phyloP scores from a whole-genome alignment of 257 asterid species.

The Rhazya stricta region DNA sequence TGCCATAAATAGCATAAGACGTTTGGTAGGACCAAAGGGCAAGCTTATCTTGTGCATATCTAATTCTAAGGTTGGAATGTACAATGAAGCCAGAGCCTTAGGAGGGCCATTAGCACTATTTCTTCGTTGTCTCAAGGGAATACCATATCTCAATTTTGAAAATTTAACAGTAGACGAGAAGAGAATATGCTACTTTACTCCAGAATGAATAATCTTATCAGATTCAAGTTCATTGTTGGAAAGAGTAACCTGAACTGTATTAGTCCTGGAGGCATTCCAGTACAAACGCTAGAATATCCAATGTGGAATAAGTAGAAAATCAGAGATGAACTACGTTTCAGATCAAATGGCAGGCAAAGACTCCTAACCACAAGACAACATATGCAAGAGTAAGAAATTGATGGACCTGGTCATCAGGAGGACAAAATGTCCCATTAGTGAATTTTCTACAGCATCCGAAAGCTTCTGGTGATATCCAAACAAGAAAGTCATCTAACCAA shows the following conservation, averaged over 20 bases:
- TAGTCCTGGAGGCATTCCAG: neutral
- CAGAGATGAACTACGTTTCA: neutral
- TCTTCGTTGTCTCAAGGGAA: neutral
- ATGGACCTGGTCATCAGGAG: conserved; percentile 90
- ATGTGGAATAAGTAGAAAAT: neutral
- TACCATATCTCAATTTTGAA: neutral
- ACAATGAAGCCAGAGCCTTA: neutral
- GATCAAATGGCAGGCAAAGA: conserved; percentile 9
- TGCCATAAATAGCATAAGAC: neutral
- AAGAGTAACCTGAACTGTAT: neutral
- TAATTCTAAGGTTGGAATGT: neutral
- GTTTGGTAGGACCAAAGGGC: neutral
- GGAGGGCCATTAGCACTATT: neutral
- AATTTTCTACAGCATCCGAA: conserved; percentile 96
- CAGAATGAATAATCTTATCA: neutral
- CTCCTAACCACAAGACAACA: neutral
- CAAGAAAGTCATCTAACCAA: conserved; percentile 98
- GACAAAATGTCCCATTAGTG: conserved; percentile 80
- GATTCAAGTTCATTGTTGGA: neutral
- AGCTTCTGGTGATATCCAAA: conserved; percentile 97
- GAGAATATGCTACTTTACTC: neutral
- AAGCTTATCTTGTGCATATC: neutral
- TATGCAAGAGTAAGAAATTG: neutral
- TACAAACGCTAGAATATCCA: neutral
- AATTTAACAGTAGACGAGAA: neutral